A percentile compares a stretch with the other conserved stretches of the same genome.
phyloP scores from a whole-genome alignment of 257 asterid species.

The Thymus quinquecostatus region DNA sequence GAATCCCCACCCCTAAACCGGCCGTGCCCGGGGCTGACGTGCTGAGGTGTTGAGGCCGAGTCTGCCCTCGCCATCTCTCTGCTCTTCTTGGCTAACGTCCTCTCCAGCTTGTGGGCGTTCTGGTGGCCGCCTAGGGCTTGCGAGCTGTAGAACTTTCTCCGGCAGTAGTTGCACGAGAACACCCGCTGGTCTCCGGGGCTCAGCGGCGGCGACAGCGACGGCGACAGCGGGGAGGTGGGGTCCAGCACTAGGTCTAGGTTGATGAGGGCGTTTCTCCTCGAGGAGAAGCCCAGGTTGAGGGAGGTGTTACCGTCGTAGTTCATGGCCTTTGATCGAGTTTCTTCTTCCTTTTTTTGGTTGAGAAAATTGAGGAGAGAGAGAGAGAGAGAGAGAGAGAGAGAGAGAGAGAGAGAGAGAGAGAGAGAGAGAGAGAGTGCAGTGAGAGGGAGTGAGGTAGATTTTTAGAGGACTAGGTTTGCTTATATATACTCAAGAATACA shows the following conservation, averaged over 20 bases:
- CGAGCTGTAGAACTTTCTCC: constrained; percentile 77
- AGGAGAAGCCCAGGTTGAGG: constrained; percentile 49
- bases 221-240: constrained; percentile 35
- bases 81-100: constrained; percentile 80
- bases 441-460: constrained; percentile 15
- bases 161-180: constrained; percentile 79
- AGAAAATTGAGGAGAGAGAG: background rate
- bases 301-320: constrained; percentile 52
- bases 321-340: constrained; percentile 31
- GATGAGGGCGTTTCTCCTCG: constrained; percentile 32
- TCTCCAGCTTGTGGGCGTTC: constrained; percentile 87
- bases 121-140: constrained; percentile 97
- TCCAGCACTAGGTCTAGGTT: constrained; percentile 51
- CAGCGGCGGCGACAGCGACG: constrained; percentile 42
- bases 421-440: background rate
- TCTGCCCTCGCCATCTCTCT: constrained; percentile 52
- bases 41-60: constrained; percentile 24
- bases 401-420: background rate
- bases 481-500: constrained; percentile 27
- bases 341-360: background rate
- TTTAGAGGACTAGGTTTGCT: constrained; percentile 2
- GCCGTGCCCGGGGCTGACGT: constrained; percentile 23
- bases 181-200: constrained; percentile 56
- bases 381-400: background rate
- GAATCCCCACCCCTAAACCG: constrained; percentile 39